Percentiles rank a stretch among this genome's conserved stretches.
Conservation (phyloP, 139 green algal genomes). For the Chlorella sp. region DNA sequence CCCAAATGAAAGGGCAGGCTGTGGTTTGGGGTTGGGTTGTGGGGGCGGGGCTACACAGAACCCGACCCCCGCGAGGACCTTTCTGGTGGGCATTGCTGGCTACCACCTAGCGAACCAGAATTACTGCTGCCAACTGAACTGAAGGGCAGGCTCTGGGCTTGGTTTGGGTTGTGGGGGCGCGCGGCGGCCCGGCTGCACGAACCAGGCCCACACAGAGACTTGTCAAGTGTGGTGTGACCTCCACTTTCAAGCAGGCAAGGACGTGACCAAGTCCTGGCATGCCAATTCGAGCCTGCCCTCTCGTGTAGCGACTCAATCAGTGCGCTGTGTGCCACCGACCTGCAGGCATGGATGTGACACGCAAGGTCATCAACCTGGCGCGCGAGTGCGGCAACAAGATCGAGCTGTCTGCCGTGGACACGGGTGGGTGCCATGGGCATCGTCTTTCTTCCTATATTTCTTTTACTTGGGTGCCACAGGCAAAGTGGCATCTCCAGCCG, state of each 20-base stretch:
- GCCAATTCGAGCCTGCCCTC: not conserved
- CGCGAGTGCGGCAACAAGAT: slow-evolving; percentile 79
- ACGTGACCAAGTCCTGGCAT: not conserved
- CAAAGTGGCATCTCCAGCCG: no score
- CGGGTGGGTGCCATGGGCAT: slow-evolving; percentile 10
- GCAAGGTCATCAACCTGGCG: slow-evolving; percentile 92
- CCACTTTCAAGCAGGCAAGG: not conserved
- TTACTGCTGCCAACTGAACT: no score
- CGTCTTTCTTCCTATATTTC: no score
- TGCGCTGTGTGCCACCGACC: not conserved
- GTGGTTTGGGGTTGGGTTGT: no score
- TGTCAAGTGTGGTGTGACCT: not conserved
- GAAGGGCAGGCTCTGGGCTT: no score
- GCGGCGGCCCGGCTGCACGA: not conserved
- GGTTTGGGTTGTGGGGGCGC: not conserved
- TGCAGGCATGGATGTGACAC: slow-evolving; percentile 70
- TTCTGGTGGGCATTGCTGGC: slow-evolving; percentile 43
- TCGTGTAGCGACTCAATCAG: no score
- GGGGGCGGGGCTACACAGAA: slow-evolving; percentile 75
- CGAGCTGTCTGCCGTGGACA: slow-evolving; percentile 22
- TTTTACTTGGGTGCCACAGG: no score
- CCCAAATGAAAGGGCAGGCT: no score
- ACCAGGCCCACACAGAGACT: no score
- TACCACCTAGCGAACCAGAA: no score
- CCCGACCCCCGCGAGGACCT: slow-evolving; percentile 84